phyloP scores from a whole-genome alignment of 805 yeast species.

The Kodamaea hsintzibuensis region DNA sequence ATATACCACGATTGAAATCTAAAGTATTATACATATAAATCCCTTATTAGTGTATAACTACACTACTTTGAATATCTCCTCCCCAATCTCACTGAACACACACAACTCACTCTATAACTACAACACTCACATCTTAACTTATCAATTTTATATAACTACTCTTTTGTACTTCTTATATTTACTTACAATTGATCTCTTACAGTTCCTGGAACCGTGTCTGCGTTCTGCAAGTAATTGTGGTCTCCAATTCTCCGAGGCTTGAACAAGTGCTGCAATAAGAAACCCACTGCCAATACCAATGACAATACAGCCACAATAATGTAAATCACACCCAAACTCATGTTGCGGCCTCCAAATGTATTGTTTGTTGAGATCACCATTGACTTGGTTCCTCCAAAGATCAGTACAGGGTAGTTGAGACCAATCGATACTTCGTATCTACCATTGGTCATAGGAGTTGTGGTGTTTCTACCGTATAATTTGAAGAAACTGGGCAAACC shows the following conservation, averaged over 20 bases:
- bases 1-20: no score
- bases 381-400: conserved; percentile 88
- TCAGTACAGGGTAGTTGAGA: conserved; percentile 76
- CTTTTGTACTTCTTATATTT: neutral
- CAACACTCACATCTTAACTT: neutral
- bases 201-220: conserved; percentile 12
- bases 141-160: no score
- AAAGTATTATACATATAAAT: no score
- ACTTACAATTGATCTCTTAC: conserved; percentile 22
- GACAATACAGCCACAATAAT: conserved; percentile 80
- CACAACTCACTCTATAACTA: no score
- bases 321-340: conserved; percentile 82
- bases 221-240: conserved; percentile 53
- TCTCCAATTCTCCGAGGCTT: conserved; percentile 86
- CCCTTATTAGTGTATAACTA: no score
- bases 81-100: no score
- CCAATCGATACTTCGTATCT: conserved; percentile 67
- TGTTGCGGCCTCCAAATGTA: conserved; percentile 84
- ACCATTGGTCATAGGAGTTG: conserved; percentile 58
- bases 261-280: conserved; percentile 77
- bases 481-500: conserved; percentile 89
- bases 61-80: no score
- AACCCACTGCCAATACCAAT: conserved; percentile 67
- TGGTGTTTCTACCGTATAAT: conserved; percentile 71
- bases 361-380: conserved; percentile 79